Conservation (phyloP, 345 rosid species). For the Salix brachista region DNA sequence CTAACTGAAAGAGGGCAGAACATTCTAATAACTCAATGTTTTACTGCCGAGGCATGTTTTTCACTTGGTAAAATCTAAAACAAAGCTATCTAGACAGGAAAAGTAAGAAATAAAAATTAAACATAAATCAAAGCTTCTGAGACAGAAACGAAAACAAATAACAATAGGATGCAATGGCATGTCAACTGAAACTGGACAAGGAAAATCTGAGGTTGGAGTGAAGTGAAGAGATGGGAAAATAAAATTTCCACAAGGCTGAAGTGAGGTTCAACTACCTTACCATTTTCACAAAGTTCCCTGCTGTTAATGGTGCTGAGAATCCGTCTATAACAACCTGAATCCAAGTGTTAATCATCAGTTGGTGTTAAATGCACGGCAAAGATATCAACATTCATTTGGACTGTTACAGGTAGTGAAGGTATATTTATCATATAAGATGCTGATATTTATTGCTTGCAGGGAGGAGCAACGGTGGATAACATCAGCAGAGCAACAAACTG, state of each 20-base stretch:
- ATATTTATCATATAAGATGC: not conserved
- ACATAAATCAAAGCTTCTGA: not conserved
- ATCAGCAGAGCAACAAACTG: not conserved
- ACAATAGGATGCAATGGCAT: not conserved
- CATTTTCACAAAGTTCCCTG: slow-evolving; percentile 88
- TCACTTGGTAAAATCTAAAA: not conserved
- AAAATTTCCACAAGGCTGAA: slow-evolving; percentile 9
- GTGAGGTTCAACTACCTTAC: slow-evolving; percentile 75
- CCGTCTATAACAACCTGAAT: slow-evolving; percentile 77
- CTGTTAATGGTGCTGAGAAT: slow-evolving; percentile 84
- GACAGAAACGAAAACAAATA: not conserved
- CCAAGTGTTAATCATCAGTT: slow-evolving; percentile 7
- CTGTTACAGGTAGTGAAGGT: not conserved
- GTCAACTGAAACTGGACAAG: not conserved
- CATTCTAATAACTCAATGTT: not conserved
- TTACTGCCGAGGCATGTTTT: not conserved
- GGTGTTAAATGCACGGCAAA: not conserved
- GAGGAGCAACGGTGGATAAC: not conserved
- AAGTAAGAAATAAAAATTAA: not conserved
- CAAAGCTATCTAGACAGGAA: not conserved
- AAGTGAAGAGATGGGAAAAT: not conserved
- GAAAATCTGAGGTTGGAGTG: not conserved
- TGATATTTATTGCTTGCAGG: not conserved
- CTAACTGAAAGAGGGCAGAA: slow-evolving; percentile 38
- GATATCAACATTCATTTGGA: not conserved